A percentile compares a stretch with the other conserved stretches of the same genome.
These are phyloP conservation scores for Pittosporum tobira DNA, from an alignment of 129 eudicot genomes.

Conservation along the genomic window DNA sequence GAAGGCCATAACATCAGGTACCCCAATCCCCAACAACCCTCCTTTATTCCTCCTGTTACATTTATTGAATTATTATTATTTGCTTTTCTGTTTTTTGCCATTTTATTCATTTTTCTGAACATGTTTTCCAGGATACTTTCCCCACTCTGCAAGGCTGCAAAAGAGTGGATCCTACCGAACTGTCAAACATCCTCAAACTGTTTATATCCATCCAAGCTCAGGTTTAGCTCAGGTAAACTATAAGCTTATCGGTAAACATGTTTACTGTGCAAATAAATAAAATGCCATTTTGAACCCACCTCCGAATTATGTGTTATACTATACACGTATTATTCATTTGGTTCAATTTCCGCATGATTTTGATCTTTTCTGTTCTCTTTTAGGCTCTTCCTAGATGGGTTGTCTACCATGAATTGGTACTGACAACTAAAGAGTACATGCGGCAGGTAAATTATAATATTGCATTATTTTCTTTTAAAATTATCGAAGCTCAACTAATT, in stretches of 20 bases:
- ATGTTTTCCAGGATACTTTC: conserved; percentile 58
- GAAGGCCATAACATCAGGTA: conserved; percentile 79
- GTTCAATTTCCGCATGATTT: conserved; percentile 4
- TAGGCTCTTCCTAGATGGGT: conserved; percentile 97
- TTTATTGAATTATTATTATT: too few relatives aligned
- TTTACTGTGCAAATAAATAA: background rate
- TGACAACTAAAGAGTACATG: conserved; percentile 91
- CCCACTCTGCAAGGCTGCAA: conserved; percentile 79
- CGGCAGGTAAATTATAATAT: conserved; percentile 56
- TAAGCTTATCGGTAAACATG: background rate
- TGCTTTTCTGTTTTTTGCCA: too few relatives aligned
- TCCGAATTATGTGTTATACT: too few relatives aligned
- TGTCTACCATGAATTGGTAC: conserved; percentile 78
- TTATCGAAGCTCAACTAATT: background rate
- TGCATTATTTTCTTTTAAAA: background rate
- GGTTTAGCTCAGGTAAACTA: conserved; percentile 79
- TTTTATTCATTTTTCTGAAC: background rate
- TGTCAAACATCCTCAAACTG: conserved; percentile 84
- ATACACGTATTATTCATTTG: background rate
- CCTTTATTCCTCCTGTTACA: too few relatives aligned
- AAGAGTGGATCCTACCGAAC: conserved; percentile 87
- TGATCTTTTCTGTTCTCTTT: conserved; percentile 6
- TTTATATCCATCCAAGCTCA: conserved; percentile 89
- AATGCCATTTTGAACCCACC: too few relatives aligned
- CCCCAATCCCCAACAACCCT: background rate